Evolutionary conservation across 305 asterid genomes (phyloP).

Genomic region (Fraxinus ornus): DNA sequence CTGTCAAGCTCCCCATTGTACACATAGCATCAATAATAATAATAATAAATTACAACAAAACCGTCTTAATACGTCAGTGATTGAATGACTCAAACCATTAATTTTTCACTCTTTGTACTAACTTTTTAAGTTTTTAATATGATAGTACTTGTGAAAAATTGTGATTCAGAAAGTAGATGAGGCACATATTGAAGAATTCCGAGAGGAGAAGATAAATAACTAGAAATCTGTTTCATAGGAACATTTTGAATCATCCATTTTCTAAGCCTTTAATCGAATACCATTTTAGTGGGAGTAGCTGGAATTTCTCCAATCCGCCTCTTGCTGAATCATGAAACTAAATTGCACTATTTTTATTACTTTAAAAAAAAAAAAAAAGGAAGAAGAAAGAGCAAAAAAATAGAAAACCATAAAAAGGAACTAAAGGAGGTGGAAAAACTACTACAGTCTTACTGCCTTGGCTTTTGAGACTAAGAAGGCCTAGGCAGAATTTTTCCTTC

Average conservation of each 20-base stretch:
- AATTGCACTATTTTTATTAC: background rate
- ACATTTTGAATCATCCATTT: constrained; percentile 24
- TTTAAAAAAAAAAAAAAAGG: background rate
- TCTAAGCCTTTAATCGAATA: constrained; percentile 28
- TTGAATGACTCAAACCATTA: no score
- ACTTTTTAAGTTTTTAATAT: background rate
- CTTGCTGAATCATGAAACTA: constrained; percentile 23
- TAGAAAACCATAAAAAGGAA: background rate
- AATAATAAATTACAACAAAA: no score
- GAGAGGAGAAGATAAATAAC: constrained; percentile 26
- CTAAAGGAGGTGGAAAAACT: background rate
- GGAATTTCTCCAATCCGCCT: constrained; percentile 59
- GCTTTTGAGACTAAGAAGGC: constrained; percentile 48
- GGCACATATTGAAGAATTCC: background rate
- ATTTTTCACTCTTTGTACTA: background rate
- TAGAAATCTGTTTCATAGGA: background rate
- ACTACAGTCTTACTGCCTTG: constrained; percentile 51
- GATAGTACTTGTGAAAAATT: background rate
- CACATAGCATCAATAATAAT: no score
- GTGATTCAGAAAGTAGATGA: background rate
- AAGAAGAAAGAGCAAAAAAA: background rate
- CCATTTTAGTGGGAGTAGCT: constrained; percentile 32
- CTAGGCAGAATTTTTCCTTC: constrained; percentile 61
- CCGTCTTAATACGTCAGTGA: no score
- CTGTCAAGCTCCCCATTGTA: no score